Evolutionary conservation across 176 grass and related monocot genomes (phyloP).

Genomic region (Aegilops bicornis): DNA sequence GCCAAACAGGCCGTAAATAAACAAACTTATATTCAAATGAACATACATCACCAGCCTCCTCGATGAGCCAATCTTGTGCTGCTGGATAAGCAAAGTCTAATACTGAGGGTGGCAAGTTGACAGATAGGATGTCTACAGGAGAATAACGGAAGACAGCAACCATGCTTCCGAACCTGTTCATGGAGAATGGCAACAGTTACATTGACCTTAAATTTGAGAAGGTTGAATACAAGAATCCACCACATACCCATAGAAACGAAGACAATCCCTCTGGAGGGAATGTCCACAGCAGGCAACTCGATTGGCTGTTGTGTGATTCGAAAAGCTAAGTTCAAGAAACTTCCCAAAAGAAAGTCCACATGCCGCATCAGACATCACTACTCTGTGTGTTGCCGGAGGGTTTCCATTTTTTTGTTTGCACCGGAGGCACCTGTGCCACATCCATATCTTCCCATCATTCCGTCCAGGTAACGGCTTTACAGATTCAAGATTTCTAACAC

Average conservation of each 20-base stretch:
- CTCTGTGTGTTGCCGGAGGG: constrained; percentile 64
- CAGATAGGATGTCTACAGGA: constrained; percentile 89
- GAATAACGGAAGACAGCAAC: constrained; percentile 96
- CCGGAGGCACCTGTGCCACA: constrained; percentile 95
- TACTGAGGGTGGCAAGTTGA: constrained; percentile 74
- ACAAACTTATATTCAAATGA: constrained; percentile 16
- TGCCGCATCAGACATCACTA: constrained; percentile 93
- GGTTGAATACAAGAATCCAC: constrained; percentile 8
- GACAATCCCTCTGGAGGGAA: constrained; percentile 95
- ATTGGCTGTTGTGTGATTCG: constrained; percentile 89
- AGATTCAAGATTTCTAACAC: constrained; percentile 59
- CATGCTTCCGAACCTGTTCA: constrained; percentile 81
- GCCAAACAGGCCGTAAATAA: neutral
- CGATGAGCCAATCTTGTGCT: constrained; percentile 68
- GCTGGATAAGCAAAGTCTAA: constrained; percentile 65
- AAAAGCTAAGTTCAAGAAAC: constrained; percentile 98
- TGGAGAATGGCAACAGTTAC: constrained; percentile 23
- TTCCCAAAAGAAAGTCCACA: constrained; percentile 97
- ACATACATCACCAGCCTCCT: constrained; percentile 76
- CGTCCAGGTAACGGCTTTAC: constrained; percentile 65
- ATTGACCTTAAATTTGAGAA: constrained; percentile 24
- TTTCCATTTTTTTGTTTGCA: constrained; percentile 77
- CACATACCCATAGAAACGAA: constrained; percentile 94
- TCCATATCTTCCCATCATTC: constrained; percentile 93
- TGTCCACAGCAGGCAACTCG: constrained; percentile 91